A percentile compares a stretch with the other conserved stretches of the same genome.
Evolutionary conservation across 1,139 yeast genomes (phyloP).

Genomic region (Yamadazyma triangularis): DNA sequence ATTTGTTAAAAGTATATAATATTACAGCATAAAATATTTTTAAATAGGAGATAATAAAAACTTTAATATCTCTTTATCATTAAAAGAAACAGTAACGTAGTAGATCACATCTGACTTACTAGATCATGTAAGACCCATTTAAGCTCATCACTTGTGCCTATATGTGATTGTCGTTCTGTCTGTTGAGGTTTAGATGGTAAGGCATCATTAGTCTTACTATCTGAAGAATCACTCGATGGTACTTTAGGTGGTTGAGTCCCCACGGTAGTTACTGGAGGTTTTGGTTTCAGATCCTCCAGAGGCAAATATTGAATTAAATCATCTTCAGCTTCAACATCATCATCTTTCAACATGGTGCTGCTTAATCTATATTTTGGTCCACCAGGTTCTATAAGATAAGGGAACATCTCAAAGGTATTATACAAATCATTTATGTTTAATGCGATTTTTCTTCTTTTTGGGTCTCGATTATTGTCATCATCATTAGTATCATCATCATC

Average conservation of each 20-base stretch:
- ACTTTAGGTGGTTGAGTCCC: not conserved
- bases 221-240: constrained; percentile 5
- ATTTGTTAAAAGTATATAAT: not conserved
- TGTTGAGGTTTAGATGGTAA: not conserved
- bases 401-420: constrained; percentile 59
- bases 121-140: constrained; percentile 67
- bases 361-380: constrained; percentile 55
- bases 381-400: constrained; percentile 63
- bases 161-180: constrained; percentile 18
- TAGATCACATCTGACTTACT: constrained; percentile 28
- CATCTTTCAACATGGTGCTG: constrained; percentile 54
- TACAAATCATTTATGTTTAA: constrained; percentile 63
- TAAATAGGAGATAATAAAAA: too few relatives aligned
- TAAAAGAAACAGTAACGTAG: not conserved
- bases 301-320: constrained; percentile 43
- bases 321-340: constrained; percentile 38
- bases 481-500: constrained; percentile 10
- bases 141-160: constrained; percentile 65
- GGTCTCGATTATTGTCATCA: constrained; percentile 16
- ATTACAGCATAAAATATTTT: not conserved
- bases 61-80: not conserved
- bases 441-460: constrained; percentile 28
- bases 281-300: too few relatives aligned
- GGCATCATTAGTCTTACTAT: constrained; percentile 1
- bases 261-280: constrained; percentile 5